Base-by-base conservation (phyloP, 257 asterid genomes). In the Ophiorrhiza pumila region DNA sequence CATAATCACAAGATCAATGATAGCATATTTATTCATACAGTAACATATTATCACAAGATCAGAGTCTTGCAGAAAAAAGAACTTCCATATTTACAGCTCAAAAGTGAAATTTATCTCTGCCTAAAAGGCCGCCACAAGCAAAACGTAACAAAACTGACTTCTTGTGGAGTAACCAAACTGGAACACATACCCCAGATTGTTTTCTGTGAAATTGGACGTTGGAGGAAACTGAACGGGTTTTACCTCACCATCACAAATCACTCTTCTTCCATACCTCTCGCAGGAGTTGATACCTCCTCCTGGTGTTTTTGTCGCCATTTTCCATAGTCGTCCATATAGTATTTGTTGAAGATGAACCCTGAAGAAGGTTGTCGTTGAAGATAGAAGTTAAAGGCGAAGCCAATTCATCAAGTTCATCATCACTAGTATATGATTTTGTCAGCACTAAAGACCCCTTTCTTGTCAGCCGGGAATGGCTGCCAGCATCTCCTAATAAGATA, bases 281-380 rank as follows among this genome's bases (percentile, higher is more conserved):
- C 23, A 90, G 89, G 63, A 92, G 96, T 80, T 76, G 86, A 82
- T 92, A 90, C 77, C 98, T 86, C 77, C 98, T 86, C 23, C 79
- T 76, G n/a, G 80, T 71, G 50, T 72, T 76, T 27, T 68, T 75
- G 62, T 78, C 74, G 43, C 78, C 82, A 32, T 49, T 73, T 79
- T 80, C 86, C 64, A 69, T 79, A 22, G 83, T 67, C 12, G 64
- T 65, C 82, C 82, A 82, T 25, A 74, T 59, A 12, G 76, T 79
- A 56, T 74, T 83, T 47, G 76, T 68, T 22, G 81, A 50, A 58
- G 82, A 79, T 39, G 85, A 87, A 68, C 80, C 73, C 29, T 43
- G 78, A 52, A 70, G 78, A 52, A 70, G 41, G 57, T 75, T 55
- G 32, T 86, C 85, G 1, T 34, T 68, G 58, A 77, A 62, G 68